Conservation (phyloP, 1,284 basidiomycete species). For the Trichosporon coremiiforme region DNA sequence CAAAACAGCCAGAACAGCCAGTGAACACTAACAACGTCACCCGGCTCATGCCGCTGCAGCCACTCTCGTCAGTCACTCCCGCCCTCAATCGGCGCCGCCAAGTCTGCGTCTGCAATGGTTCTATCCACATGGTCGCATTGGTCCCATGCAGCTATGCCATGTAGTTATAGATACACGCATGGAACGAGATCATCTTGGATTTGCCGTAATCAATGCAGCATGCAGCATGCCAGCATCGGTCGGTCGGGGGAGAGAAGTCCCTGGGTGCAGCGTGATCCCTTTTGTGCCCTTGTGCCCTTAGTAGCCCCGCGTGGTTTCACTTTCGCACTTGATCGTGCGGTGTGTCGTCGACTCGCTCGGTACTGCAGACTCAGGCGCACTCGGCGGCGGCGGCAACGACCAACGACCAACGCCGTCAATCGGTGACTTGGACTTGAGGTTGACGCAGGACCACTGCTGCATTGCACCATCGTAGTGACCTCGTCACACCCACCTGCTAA, state of each 20-base stretch:
- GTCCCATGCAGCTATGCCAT: no score
- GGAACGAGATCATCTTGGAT: not conserved
- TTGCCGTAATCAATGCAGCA: not conserved
- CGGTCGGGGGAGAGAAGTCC: no score
- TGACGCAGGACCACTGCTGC: no score
- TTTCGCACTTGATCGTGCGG: slow-evolving; percentile 1
- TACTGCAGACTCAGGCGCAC: not conserved
- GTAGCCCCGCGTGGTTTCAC: slow-evolving; percentile 10
- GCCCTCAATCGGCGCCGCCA: not conserved
- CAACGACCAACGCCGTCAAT: not conserved
- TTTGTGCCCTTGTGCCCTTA: not conserved
- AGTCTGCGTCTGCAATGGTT: no score
- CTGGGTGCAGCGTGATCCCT: not conserved
- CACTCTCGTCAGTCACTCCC: not conserved
- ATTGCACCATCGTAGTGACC: not conserved
- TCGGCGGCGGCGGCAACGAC: not conserved
- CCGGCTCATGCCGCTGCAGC: no score
- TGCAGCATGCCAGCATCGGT: no score
- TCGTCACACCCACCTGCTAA: no score
- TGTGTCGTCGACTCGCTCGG: no score
- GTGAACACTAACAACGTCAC: not conserved
- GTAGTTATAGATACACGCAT: no score
- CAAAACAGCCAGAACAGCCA: no score
- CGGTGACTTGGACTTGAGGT: not conserved
- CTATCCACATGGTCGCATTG: no score